Evolutionary conservation across 208 protist genomes (phyloP).

Genomic region (Vickermania spadyakhi): DNA sequence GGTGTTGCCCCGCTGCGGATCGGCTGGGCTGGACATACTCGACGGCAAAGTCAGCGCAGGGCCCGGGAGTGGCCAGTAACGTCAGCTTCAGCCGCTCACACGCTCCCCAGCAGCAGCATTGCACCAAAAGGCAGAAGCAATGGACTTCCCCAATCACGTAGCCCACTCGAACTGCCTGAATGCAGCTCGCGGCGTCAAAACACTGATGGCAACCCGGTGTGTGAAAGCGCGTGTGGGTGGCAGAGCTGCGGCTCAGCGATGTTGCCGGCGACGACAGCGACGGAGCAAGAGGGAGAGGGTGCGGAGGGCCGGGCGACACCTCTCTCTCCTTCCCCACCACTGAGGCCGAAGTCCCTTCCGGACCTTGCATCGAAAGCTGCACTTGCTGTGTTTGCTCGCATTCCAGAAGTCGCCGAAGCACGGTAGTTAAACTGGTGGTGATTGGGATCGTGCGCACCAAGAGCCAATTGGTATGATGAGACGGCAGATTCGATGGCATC

Average conservation of each 20-base stretch:
- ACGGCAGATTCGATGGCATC: constrained; percentile 3
- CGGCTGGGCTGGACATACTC: not conserved
- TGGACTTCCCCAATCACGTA: constrained; percentile 53
- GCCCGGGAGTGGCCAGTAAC: constrained; percentile 24
- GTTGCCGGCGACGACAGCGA: not conserved
- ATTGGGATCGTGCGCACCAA: constrained; percentile 55
- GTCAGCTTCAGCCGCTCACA: constrained; percentile 21
- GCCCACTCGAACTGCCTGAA: constrained; percentile 39
- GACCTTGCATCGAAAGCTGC: not conserved
- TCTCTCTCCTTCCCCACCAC: not conserved
- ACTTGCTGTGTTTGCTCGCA: too few species aligned
- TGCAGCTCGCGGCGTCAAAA: constrained; percentile 4
- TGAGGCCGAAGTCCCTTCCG: not conserved
- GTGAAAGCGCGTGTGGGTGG: not conserved
- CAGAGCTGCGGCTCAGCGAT: not conserved
- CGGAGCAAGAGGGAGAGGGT: too few species aligned
- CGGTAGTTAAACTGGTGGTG: constrained; percentile 31
- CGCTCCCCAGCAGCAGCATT: constrained; percentile 19
- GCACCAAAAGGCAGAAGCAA: constrained; percentile 54
- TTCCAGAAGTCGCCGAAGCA: constrained; percentile 30
- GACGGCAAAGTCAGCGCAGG: constrained; percentile 12
- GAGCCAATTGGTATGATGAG: constrained; percentile 39
- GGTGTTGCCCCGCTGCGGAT: not conserved
- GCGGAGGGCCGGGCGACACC: too few species aligned
- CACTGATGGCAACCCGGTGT: not conserved